Evolutionary conservation across 345 rosid genomes (phyloP), one percentile per base, ranked within the genome.

Genomic region (Arabis alpina): DNA sequence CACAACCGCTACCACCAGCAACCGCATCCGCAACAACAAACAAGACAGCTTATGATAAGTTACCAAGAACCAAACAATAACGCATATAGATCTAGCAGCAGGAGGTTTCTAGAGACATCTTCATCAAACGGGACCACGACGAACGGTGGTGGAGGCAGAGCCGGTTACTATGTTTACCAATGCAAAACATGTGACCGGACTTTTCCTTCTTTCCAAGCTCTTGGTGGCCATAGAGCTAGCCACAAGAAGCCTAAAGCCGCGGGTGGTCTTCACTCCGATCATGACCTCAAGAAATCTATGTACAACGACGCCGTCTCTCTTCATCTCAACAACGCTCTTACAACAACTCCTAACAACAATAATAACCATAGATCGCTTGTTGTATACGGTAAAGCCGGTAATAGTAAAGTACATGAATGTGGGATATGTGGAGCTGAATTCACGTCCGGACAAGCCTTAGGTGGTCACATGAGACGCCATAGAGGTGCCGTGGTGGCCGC

Each of bases 401-500:
- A 45, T 16, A 71, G 42, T 4, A 91, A 95, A 81, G 81, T 92
- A 59, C 99, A 95, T 36, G 99, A 87, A 72, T 95, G 99, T 75
- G 88, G 90, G 1, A 80, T 92, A 63, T 95, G 99, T 43, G 97
- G 98, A 5, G 90, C 92, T 0, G 97, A 87, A 70, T 95, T 95
- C 45, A 81, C 85, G 4, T 95, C 99, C 0, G 99, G 99, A 6
- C 99, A 95, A 81, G 99, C 99, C 7, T 79, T 95, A 55, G 99
- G 99, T 3, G 99, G 99, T 14, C 99, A 95, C 64, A 95, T 95
- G 99, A 75, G 99, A 79, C 79, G 99, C 70, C 99, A 95, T 55
- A 77, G 97, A 57, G 80, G 85, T 2, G 80, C 91, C 0, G 73
- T 54, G 30, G 58, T 54, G 40, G 75, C 68, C 1, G 53, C 61